Evolutionary conservation across 192 early-diverging fungal genomes (phyloP).

Genomic region (Funneliformis geosporum): DNA sequence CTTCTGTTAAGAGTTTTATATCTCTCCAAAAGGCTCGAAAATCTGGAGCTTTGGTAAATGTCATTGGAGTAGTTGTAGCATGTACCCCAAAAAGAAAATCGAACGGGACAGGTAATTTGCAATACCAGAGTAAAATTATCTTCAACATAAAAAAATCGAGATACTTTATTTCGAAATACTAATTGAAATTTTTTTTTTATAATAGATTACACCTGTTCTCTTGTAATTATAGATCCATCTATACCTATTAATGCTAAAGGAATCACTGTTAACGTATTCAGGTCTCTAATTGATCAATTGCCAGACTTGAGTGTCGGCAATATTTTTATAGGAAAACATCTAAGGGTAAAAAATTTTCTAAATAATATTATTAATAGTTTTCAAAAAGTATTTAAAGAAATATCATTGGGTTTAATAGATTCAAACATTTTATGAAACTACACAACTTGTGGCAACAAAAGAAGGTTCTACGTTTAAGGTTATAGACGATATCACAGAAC

Average conservation of each 20-base stretch:
- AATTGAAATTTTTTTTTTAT: neutral
- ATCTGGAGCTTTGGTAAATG: neutral
- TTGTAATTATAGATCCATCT: neutral
- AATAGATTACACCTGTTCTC: neutral
- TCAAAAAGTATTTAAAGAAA: neutral
- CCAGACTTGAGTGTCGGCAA: neutral
- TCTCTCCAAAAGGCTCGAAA: neutral
- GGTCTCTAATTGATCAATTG: neutral
- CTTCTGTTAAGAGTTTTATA: neutral
- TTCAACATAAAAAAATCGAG: no score
- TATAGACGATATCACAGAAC: neutral
- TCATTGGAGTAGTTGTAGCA: neutral
- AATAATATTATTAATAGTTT: neutral
- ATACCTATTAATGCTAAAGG: neutral
- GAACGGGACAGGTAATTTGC: neutral
- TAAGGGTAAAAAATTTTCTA: neutral
- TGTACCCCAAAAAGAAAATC: neutral
- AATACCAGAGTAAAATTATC: neutral
- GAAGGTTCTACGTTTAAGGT: neutral
- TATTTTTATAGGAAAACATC: neutral
- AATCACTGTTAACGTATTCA: neutral
- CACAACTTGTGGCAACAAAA: neutral
- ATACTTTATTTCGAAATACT: no score
- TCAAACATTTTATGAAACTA: neutral
- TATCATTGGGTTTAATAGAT: neutral